These are phyloP conservation scores for Dryas alaskensis DNA, from an alignment of 306 rosid genomes.

Conservation along the genomic window DNA sequence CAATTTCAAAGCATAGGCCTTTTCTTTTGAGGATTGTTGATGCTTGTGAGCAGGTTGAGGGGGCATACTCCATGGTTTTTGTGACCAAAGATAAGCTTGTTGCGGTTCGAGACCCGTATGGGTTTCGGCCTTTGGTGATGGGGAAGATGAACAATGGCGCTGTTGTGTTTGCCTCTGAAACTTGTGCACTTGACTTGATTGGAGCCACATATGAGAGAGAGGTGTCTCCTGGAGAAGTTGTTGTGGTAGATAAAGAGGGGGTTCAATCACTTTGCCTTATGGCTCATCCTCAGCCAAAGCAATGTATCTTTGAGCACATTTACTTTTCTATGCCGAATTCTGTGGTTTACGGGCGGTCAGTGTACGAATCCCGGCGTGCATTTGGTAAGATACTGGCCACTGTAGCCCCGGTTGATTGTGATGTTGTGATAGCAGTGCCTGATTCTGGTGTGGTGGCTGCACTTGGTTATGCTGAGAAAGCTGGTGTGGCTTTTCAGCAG, in stretches of 20 bases:
- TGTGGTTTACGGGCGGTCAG: slow-evolving; percentile 75
- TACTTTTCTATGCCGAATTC: slow-evolving; percentile 93
- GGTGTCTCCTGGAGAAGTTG: slow-evolving; percentile 83
- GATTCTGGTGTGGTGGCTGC: slow-evolving; percentile 98
- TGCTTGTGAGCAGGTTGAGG: slow-evolving; percentile 81
- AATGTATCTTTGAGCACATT: slow-evolving; percentile 89
- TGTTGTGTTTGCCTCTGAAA: slow-evolving; percentile 93
- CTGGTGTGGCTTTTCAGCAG: slow-evolving; percentile 91
- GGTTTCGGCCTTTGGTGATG: slow-evolving; percentile 90
- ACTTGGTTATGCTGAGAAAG: slow-evolving; percentile 87
- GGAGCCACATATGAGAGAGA: slow-evolving; percentile 95
- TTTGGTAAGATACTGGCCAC: slow-evolving; percentile 90
- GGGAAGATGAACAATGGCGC: slow-evolving; percentile 92
- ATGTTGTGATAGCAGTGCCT: slow-evolving; percentile 92
- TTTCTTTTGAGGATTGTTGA: slow-evolving; percentile 71
- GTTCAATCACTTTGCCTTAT: slow-evolving; percentile 76
- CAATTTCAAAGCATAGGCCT: slow-evolving; percentile 71
- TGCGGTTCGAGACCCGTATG: slow-evolving; percentile 76
- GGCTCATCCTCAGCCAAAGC: slow-evolving; percentile 83
- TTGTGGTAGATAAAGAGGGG: slow-evolving; percentile 79
- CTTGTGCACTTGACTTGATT: slow-evolving; percentile 95
- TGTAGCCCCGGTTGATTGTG: slow-evolving; percentile 84
- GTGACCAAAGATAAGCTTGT: slow-evolving; percentile 73
- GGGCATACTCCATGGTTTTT: slow-evolving; percentile 85
- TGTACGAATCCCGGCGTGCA: slow-evolving; percentile 64